Percentiles rank a stretch among this genome's conserved stretches.
phyloP scores from a whole-genome alignment of 1,139 yeast species.

The Taphrina confusa region DNA sequence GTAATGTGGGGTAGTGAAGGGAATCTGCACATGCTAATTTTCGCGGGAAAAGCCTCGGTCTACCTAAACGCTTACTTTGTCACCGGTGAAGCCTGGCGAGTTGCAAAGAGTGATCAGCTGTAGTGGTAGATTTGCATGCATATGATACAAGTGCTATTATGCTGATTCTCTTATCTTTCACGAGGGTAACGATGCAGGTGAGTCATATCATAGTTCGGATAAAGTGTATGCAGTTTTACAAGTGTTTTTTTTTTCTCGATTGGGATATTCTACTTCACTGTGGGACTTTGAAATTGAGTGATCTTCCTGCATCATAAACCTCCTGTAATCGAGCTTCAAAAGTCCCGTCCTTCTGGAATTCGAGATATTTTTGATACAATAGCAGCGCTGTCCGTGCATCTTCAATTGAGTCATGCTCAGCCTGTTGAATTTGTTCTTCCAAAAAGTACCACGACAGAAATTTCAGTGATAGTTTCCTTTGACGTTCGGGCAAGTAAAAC shows the following conservation, averaged over 20 bases:
- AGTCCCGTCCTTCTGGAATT: slow-evolving; percentile 58
- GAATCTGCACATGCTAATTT: neutral
- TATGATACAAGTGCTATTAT: too few species aligned
- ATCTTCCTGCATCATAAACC: slow-evolving; percentile 75
- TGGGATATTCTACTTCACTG: neutral
- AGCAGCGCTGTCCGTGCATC: slow-evolving; percentile 87
- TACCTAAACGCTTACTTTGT: too few species aligned
- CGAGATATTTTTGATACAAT: slow-evolving; percentile 70
- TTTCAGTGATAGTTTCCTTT: slow-evolving; percentile 81
- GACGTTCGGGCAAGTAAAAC: slow-evolving; percentile 66
- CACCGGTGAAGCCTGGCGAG: too few species aligned
- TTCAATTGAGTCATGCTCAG: slow-evolving; percentile 95
- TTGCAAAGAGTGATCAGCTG: too few species aligned
- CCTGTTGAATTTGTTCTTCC: slow-evolving; percentile 76
- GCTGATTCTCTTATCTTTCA: too few species aligned
- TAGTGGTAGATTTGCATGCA: too few species aligned
- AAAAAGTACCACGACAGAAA: slow-evolving; percentile 81
- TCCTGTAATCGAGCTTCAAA: slow-evolving; percentile 64
- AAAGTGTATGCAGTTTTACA: too few species aligned
- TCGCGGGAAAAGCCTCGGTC: neutral
- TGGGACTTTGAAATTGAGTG: slow-evolving; percentile 62
- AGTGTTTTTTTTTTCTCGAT: neutral
- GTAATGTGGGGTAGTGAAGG: neutral
- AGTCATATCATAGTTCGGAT: too few species aligned
- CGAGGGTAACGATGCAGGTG: too few species aligned